Conservation (phyloP, 163 green algal genomes). For the Chlamydomonas reinhardtii region DNA sequence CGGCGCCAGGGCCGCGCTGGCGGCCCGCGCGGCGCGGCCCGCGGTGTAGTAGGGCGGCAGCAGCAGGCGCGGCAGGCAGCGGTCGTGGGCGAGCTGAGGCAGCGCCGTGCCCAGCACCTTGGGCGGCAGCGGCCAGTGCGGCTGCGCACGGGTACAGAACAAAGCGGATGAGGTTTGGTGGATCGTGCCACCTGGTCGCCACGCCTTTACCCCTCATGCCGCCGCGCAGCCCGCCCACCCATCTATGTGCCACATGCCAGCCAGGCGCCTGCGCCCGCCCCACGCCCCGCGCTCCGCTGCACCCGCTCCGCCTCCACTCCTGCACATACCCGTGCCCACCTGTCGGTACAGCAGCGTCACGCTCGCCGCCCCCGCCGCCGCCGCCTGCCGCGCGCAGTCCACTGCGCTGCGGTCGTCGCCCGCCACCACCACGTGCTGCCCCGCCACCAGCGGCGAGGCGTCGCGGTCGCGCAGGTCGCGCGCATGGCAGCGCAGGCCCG, state of each 20-base stretch:
- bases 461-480: slow-evolving; percentile 9
- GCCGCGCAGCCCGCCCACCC: too few relatives aligned
- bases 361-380: slow-evolving; percentile 12
- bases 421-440: slow-evolving; percentile 32
- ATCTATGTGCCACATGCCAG: too few relatives aligned
- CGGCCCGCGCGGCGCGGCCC: neutral
- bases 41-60: slow-evolving; percentile 47
- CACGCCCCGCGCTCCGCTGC: too few relatives aligned
- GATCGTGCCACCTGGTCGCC: too few relatives aligned
- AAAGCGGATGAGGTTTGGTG: too few relatives aligned
- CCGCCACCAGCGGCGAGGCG: slow-evolving; percentile 20
- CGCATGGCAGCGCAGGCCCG: slow-evolving; percentile 5
- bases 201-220: too few relatives aligned
- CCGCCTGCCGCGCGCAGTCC: slow-evolving; percentile 1
- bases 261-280: too few relatives aligned
- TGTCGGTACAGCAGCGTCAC: slow-evolving; percentile 38
- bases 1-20: slow-evolving; percentile 9
- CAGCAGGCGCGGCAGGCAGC: slow-evolving; percentile 24
- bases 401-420: slow-evolving; percentile 25
- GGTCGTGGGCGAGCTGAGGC: slow-evolving; percentile 14
- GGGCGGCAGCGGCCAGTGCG: slow-evolving; percentile 36
- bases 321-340: neutral
- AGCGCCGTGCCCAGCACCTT: neutral
- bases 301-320: too few relatives aligned
- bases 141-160: neutral